These are phyloP conservation scores for Penicillium egyptiacum DNA, from an alignment of 495 filamentous ascomycete species.

Conservation along the genomic window DNA sequence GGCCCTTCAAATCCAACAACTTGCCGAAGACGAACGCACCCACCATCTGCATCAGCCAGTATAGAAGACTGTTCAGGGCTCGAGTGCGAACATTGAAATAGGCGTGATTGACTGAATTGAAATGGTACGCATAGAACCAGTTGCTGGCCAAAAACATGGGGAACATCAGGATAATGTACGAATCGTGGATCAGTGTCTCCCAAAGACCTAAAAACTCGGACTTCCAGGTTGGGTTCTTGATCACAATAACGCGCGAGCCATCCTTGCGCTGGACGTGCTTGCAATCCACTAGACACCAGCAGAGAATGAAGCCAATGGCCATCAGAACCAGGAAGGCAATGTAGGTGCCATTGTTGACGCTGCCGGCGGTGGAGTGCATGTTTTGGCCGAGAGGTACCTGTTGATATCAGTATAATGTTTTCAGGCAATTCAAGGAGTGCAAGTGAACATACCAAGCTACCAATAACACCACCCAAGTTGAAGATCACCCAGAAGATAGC, in stretches of 20 bases:
- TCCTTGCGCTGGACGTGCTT: conserved; percentile 76
- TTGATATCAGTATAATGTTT: neutral
- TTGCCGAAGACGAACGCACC: conserved; percentile 78
- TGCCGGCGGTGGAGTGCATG: conserved; percentile 58
- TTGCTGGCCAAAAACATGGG: conserved; percentile 71
- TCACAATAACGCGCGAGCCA: conserved; percentile 77
- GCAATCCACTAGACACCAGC: conserved; percentile 72
- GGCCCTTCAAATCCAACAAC: conserved; percentile 62
- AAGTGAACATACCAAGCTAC: conserved; percentile 60
- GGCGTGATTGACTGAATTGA: conserved; percentile 55
- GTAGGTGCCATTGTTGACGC: conserved; percentile 83
- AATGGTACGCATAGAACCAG: conserved; percentile 55
- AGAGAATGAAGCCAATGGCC: conserved; percentile 68
- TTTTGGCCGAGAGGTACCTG: conserved; percentile 79
- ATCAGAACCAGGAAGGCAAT: conserved; percentile 89
- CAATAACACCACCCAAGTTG: conserved; percentile 90
- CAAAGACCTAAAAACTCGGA: conserved; percentile 77
- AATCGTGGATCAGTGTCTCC: conserved; percentile 68
- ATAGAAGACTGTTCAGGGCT: conserved; percentile 79
- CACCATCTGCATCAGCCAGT: conserved; percentile 86
- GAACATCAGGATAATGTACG: conserved; percentile 82
- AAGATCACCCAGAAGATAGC: conserved; percentile 94
- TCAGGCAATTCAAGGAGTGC: neutral
- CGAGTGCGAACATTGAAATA: conserved; percentile 82
- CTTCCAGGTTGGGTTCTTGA: conserved; percentile 81